phyloP scores from a whole-genome alignment of 202 grass and related monocot species.

The Alloteropsis angusta region DNA sequence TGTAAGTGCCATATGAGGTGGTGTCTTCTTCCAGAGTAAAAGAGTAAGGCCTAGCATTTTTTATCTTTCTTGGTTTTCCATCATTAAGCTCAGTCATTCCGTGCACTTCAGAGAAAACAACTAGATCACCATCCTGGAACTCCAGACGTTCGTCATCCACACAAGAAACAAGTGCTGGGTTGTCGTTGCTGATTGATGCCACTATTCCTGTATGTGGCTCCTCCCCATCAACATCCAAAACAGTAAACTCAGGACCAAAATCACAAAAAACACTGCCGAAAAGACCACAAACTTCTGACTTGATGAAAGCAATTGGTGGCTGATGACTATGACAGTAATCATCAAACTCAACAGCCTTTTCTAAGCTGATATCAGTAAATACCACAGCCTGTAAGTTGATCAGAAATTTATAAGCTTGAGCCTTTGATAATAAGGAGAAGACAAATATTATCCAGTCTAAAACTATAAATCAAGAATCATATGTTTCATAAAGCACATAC shows the following conservation, averaged over 20 bases:
- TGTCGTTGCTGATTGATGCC: conserved; percentile 82
- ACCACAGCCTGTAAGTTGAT: conserved; percentile 57
- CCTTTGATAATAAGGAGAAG: not conserved
- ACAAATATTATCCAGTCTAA: not conserved
- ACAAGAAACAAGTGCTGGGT: conserved; percentile 69
- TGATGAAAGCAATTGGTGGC: conserved; percentile 88
- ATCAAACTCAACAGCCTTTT: conserved; percentile 79
- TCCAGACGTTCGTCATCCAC: conserved; percentile 87
- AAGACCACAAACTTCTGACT: conserved; percentile 79
- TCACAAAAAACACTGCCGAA: conserved; percentile 90
- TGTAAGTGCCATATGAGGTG: conserved; percentile 51
- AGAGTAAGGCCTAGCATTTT: conserved; percentile 70
- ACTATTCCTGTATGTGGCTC: conserved; percentile 85
- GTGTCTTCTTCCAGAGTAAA: conserved; percentile 94
- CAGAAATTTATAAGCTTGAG: not conserved
- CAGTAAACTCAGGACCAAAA: conserved; percentile 82
- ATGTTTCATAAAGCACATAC: not conserved
- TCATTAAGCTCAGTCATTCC: conserved; percentile 91
- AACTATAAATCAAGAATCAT: not conserved
- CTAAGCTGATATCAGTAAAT: conserved; percentile 83
- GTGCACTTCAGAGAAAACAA: conserved; percentile 82
- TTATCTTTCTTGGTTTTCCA: conserved; percentile 83
- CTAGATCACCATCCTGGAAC: conserved; percentile 83
- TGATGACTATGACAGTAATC: conserved; percentile 74
- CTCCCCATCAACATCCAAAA: conserved; percentile 80